Percentiles rank a stretch among this genome's conserved stretches.
These are phyloP conservation scores for Emericellopsis cladophorae DNA, from an alignment of 2,329 filamentous ascomycete genomes.

Conservation along the genomic window DNA sequence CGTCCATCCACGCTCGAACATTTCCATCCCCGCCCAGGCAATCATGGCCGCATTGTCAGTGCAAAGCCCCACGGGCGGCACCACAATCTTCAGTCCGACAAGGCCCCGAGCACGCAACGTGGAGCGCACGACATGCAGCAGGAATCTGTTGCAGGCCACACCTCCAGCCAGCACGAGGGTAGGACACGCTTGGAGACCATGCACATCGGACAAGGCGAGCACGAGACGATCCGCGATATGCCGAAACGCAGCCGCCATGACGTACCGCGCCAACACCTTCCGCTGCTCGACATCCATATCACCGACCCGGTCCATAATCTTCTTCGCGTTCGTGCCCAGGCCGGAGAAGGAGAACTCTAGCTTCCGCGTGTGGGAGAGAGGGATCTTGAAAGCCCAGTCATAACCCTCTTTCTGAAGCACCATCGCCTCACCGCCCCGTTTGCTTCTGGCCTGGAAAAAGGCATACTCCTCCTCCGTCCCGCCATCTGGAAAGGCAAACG, in stretches of 20 bases:
- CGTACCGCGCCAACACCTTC: constrained; percentile 53
- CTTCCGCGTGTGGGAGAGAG: constrained; percentile 43
- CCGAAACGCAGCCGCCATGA: constrained; percentile 76
- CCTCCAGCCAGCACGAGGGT: constrained; percentile 80
- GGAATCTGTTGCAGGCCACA: constrained; percentile 73
- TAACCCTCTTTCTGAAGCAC: constrained; percentile 14
- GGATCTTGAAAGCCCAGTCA: constrained; percentile 56
- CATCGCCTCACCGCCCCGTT: constrained; percentile 16
- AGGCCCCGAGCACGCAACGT: constrained; percentile 56
- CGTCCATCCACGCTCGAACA: constrained; percentile 69
- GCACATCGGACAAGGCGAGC: constrained; percentile 41
- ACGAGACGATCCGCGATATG: constrained; percentile 69
- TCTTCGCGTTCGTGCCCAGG: constrained; percentile 41
- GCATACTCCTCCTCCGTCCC: constrained; percentile 18
- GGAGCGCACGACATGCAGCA: constrained; percentile 50
- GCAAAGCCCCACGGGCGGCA: constrained; percentile 67
- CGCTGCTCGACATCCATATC: constrained; percentile 46
- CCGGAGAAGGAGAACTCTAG: constrained; percentile 64
- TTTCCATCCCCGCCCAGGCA: constrained; percentile 84
- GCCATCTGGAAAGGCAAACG: constrained; percentile 55
- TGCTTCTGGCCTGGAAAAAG: constrained; percentile 33
- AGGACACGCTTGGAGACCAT: constrained; percentile 12
- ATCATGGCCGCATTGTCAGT: constrained; percentile 98
- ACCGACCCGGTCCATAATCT: constrained; percentile 48
- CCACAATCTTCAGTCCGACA: constrained; percentile 37